Evolutionary conservation across 805 yeast genomes (phyloP).

Genomic region (Starmerella stellata): DNA sequence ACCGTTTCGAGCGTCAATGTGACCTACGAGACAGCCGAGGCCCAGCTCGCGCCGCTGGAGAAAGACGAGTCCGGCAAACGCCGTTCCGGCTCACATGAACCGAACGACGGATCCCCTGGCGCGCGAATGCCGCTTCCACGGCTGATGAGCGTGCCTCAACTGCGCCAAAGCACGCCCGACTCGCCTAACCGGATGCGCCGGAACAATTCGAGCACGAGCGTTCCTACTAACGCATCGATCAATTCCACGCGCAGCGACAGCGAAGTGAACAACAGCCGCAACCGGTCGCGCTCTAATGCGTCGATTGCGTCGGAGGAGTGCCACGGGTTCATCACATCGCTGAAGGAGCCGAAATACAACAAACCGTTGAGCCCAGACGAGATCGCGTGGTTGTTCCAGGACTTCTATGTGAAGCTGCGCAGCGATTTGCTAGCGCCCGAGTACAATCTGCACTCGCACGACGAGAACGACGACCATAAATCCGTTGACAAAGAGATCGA

Average conservation of each 20-base stretch:
- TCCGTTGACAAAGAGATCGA: slow-evolving; percentile 18
- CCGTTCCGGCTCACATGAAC: not conserved
- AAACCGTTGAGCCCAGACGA: slow-evolving; percentile 25
- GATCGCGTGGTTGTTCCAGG: slow-evolving; percentile 26
- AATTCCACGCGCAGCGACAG: not conserved
- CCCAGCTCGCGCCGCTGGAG: not conserved
- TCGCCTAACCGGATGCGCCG: not conserved
- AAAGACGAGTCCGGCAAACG: not conserved
- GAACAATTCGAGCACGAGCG: not conserved
- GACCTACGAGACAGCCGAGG: slow-evolving; percentile 13
- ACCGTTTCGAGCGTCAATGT: slow-evolving; percentile 14
- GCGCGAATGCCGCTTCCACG: not conserved
- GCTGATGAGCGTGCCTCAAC: not conserved
- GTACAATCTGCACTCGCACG: slow-evolving; percentile 18
- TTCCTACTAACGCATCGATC: not conserved
- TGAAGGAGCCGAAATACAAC: slow-evolving; percentile 25
- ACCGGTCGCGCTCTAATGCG: slow-evolving; percentile 10
- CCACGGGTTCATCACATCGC: slow-evolving; percentile 17
- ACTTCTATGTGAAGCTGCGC: slow-evolving; percentile 23
- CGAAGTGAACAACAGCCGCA: not conserved
- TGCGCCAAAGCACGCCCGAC: not conserved
- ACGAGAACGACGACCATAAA: slow-evolving; percentile 22
- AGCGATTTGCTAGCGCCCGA: slow-evolving; percentile 16
- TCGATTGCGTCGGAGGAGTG: slow-evolving; percentile 12
- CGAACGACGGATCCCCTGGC: too few relatives aligned